Evolutionary conservation across 202 grass and related monocot species (phyloP).

Genomic region (Panicum virgatum): DNA sequence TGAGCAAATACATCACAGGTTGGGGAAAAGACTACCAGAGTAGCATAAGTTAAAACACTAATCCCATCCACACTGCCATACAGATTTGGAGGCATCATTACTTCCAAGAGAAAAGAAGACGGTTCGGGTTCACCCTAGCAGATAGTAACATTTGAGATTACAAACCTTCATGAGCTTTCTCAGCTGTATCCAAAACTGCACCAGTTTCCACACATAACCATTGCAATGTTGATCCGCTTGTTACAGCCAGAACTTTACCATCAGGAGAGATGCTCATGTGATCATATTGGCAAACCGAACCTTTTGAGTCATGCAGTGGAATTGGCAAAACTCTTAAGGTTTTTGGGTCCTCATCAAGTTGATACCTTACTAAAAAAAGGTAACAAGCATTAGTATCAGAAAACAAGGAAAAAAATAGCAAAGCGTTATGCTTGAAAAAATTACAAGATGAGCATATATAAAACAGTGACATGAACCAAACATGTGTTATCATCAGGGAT

Average conservation of each 20-base stretch:
- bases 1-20: background rate
- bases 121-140: conserved; percentile 11
- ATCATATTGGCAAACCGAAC: conserved; percentile 67
- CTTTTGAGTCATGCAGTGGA: conserved; percentile 82
- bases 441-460: conserved; percentile 10
- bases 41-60: conserved; percentile 8
- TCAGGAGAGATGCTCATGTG: conserved; percentile 81
- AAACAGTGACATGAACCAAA: conserved; percentile 10
- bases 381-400: conserved; percentile 23
- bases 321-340: conserved; percentile 79
- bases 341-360: conserved; percentile 98
- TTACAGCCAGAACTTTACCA: conserved; percentile 73
- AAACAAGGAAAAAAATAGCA: background rate
- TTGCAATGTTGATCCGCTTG: conserved; percentile 78
- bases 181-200: conserved; percentile 84
- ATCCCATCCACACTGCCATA: background rate
- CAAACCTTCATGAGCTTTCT: conserved; percentile 93
- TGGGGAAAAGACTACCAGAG: background rate
- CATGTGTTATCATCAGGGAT: background rate
- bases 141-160: conserved; percentile 6
- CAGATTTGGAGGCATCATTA: background rate
- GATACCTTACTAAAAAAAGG: conserved; percentile 79
- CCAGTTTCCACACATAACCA: conserved; percentile 83
- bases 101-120: conserved; percentile 9
- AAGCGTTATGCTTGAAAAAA: conserved; percentile 11